These are phyloP conservation scores for Anisodus acutangulus DNA, from an alignment of 257 asterid genomes.

Conservation along the genomic window DNA sequence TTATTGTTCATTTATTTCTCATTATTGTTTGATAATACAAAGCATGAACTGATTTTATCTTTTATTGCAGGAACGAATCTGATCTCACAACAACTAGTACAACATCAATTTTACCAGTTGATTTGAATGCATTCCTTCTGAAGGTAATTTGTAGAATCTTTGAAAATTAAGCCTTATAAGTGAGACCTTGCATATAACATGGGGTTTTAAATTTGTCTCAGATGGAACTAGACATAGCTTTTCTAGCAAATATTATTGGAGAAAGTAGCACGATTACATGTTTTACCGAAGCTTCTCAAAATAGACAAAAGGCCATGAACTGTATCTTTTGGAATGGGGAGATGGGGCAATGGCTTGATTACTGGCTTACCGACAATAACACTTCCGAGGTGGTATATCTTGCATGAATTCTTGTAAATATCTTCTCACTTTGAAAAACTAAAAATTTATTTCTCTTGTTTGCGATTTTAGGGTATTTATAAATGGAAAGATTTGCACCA, in stretches of 20 bases:
- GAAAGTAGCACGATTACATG: constrained; percentile 43
- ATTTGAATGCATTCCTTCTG: constrained; percentile 78
- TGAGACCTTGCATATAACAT: constrained; percentile 16
- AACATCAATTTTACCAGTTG: constrained; percentile 80
- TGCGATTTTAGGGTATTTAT: constrained; percentile 50
- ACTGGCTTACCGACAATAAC: constrained; percentile 57
- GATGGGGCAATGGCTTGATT: constrained; percentile 88
- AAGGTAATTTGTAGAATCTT: constrained; percentile 51
- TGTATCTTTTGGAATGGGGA: constrained; percentile 73
- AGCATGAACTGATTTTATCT: neutral
- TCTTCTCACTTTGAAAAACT: neutral
- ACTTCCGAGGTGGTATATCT: constrained; percentile 43
- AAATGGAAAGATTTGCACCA: constrained; percentile 63
- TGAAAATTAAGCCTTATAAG: neutral
- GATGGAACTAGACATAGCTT: constrained; percentile 90
- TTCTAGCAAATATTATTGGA: constrained; percentile 61
- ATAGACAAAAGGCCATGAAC: constrained; percentile 65
- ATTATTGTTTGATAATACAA: neutral
- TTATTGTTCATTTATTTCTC: neutral
- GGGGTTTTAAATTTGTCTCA: constrained; percentile 34
- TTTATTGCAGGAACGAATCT: constrained; percentile 57
- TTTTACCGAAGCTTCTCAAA: constrained; percentile 59
- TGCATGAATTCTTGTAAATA: neutral
- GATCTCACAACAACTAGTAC: constrained; percentile 77
- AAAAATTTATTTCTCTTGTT: constrained; percentile 6